Evolutionary conservation across 1,284 basidiomycete species (phyloP), one percentile per base, ranked within the genome.

Genomic region (Amylostereum areolatum): DNA sequence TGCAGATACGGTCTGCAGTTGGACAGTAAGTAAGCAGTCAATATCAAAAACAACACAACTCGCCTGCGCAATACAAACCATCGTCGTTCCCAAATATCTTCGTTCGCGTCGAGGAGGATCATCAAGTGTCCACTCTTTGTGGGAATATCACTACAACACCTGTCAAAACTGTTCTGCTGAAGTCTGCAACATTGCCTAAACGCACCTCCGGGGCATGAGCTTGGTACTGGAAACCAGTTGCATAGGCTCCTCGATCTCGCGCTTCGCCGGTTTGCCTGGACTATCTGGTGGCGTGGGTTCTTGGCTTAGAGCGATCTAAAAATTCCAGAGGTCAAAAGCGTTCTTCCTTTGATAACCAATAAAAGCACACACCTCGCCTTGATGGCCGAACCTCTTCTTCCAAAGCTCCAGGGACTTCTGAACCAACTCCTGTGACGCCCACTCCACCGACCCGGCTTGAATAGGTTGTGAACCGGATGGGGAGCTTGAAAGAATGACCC

Each of bases 1-100:
- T 93, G 85, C 4, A 98, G 75, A 66, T 96, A 95, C 0, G 96
- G 96, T 61, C 92, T 91, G 57, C 1, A 30, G 45, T 45, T 18
- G 18, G 18, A 18, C 18, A 18, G 33, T 53, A 33, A 40, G 36
- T 12, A 37, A 18, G 40, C 27, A n/a, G 9, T 35, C 31, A 18
- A 24, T 24, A 39, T 7, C 10, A 18, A 30, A 18, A 12, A 43
- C 2, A 43, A 37, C 27, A 29, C 33, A 18, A 58, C 72, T 55
- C 59, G 91, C 92, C 93, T 80, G 63, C 84, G 80, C n/a, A 98
- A 74, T 10, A 93, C 89, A 62, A 96, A 94, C 82, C 88, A 92
- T 41, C 85, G 73, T 61, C 80, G 81, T 55, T 84, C 81, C 95
- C 96, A 98, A 18, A 71, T 64, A 61, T 93, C 84, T 55, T 81